Conservation (phyloP, 2,329 filamentous ascomycete species). For the Trichoderma polysporum region DNA sequence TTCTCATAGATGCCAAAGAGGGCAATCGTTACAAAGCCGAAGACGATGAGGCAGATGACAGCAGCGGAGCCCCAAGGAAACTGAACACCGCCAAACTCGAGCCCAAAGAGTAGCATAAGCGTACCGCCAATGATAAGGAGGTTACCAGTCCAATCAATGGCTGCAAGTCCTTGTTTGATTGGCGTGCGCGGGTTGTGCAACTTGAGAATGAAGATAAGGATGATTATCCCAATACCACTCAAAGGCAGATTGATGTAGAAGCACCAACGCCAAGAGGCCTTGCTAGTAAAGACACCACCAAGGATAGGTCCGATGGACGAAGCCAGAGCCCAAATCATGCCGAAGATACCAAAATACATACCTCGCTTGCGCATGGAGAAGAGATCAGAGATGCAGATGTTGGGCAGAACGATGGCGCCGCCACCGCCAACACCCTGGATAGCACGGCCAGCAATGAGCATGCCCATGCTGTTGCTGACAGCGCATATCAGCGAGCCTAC, state of each 20-base stretch:
- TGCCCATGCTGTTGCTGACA: constrained; percentile 48
- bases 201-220: constrained; percentile 62
- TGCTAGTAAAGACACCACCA: constrained; percentile 66
- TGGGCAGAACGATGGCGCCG: constrained; percentile 59
- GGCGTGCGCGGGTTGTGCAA: constrained; percentile 67
- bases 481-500: constrained; percentile 55
- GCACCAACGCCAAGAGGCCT: constrained; percentile 68
- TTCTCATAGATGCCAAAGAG: constrained; percentile 73
- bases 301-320: constrained; percentile 65
- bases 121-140: constrained; percentile 70
- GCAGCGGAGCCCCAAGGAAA: constrained; percentile 73
- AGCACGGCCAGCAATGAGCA: constrained; percentile 55
- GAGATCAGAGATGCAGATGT: constrained; percentile 58
- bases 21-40: constrained; percentile 62
- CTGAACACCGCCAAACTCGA: constrained; percentile 77
- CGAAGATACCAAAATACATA: constrained; percentile 53
- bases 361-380: constrained; percentile 53
- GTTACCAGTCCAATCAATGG: constrained; percentile 59
- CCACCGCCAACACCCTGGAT: constrained; percentile 59
- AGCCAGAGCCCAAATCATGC: constrained; percentile 63
- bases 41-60: constrained; percentile 75
- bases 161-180: constrained; percentile 59
- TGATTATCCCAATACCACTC: constrained; percentile 45
- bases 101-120: constrained; percentile 80
- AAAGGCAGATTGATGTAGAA: constrained; percentile 64